Conservation (phyloP, 495 filamentous ascomycete genomes). For the Aspergillus nanangensis region DNA sequence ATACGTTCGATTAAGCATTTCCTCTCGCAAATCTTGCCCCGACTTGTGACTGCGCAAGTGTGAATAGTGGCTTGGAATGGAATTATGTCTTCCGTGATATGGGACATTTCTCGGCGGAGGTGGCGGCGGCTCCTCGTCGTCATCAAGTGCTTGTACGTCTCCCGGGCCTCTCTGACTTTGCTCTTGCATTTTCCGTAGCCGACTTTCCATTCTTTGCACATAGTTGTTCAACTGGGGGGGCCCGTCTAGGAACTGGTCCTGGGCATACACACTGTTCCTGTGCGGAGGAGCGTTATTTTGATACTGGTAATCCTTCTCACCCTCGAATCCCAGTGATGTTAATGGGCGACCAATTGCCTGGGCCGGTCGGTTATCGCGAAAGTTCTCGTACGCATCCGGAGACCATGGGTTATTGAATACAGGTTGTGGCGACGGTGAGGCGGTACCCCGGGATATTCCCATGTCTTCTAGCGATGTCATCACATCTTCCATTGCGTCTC, state of each 20-base stretch:
- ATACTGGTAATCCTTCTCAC: constrained; percentile 45
- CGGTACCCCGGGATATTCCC: constrained; percentile 54
- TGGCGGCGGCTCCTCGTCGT: constrained; percentile 54
- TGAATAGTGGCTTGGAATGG: constrained; percentile 35
- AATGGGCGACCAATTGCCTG: constrained; percentile 49
- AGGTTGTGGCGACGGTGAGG: constrained; percentile 47
- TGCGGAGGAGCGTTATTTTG: constrained; percentile 26
- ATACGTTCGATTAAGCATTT: constrained; percentile 66
- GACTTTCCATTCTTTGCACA: constrained; percentile 82
- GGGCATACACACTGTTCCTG: constrained; percentile 36
- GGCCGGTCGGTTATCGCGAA: constrained; percentile 31
- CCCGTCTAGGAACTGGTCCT: constrained; percentile 48
- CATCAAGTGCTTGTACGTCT: constrained; percentile 30
- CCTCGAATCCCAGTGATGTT: constrained; percentile 67
- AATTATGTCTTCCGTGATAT: constrained; percentile 40
- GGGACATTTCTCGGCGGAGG: constrained; percentile 57
- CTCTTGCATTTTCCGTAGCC: constrained; percentile 66
- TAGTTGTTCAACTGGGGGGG: constrained; percentile 77
- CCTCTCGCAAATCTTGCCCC: constrained; percentile 72
- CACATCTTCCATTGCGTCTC: constrained; percentile 96
- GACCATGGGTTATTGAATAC: constrained; percentile 77
- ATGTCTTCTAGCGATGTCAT: constrained; percentile 95
- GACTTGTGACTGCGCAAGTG: constrained; percentile 64
- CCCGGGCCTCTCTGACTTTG: constrained; percentile 44
- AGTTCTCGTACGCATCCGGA: constrained; percentile 76